Evolutionary conservation across 805 yeast genomes (phyloP), one percentile per base, ranked within the genome.

Genomic region (Monosporozyma unispora): DNA sequence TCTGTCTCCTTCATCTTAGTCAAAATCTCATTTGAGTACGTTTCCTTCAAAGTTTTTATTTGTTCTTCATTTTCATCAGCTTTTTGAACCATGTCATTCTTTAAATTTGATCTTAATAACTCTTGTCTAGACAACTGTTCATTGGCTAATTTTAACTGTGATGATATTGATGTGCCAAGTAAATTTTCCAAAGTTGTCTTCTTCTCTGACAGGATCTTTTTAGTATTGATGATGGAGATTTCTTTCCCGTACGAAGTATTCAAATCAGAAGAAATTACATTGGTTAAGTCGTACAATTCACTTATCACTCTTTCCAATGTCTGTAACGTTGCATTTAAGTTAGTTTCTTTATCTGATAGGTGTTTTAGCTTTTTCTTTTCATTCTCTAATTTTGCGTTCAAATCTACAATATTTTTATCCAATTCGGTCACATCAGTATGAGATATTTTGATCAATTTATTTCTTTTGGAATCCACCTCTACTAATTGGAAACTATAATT

Each of bases 351-450:
- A 12, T 52, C 47, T 54, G 82, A 84, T 27, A 77, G 58, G n/a
- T n/a, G n/a, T 1, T 68, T 67, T 25, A 63, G 60, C 35, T 79
- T 57, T 4, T 61, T 60, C 7, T 61, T 58, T 45, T 71, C 68
- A 51, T 74, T 79, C 3, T 59, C 65, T 22, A 81, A 68, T 6
- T 78, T 70, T 19, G 59, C 61, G 1, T 33, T 18, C 63, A 84
- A 68, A 48, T 80, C 82, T 4, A 71, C 67, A 21, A 82, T 81
- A 21, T 78, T 72, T 52, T 72, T 73, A 28, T 69, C 68, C 22
- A 84, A 67, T 35, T 76, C 74, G 38, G 73, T 77, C 11, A 85
- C 80, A 28, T 85, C 79, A 40, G 81, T 81, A 38, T 77, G 74
- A 3, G 82, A 71, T 57, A 82, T 84, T 29, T 76, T 75, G 50